Conservation (phyloP, 2,329 filamentous ascomycete genomes). For the Tolypocladium tropicale region DNA sequence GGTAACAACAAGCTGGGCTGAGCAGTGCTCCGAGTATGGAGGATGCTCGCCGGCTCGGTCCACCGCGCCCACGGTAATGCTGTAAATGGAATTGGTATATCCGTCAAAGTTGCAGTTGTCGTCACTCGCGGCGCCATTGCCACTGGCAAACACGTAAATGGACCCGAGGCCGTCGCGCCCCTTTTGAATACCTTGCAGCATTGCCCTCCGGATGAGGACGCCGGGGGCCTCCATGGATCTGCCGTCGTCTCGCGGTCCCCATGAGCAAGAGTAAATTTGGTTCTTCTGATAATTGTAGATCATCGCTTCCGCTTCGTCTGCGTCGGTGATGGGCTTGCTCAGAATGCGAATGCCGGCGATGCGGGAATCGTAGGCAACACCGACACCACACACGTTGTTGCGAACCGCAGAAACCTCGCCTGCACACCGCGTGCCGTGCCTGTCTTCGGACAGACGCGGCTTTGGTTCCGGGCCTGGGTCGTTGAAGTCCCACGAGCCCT, state of each 20-base stretch:
- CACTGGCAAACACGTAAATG: conserved; percentile 90
- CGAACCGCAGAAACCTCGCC: conserved; percentile 88
- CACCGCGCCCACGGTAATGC: conserved; percentile 89
- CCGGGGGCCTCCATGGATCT: conserved; percentile 89
- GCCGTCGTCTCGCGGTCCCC: conserved; percentile 93
- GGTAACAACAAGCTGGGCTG: conserved; percentile 87
- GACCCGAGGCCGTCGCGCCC: conserved; percentile 76
- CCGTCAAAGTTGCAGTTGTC: conserved; percentile 99
- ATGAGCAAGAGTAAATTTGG: conserved; percentile 97
- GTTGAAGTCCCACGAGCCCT: conserved; percentile 94
- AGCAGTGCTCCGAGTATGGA: conserved; percentile 94
- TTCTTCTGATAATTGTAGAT: conserved; percentile 89
- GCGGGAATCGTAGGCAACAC: conserved; percentile 85
- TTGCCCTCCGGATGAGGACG: conserved; percentile 77
- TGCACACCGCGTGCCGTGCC: conserved; percentile 86
- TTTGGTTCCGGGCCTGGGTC: conserved; percentile 69
- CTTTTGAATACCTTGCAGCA: conserved; percentile 85
- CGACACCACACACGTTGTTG: conserved; percentile 91
- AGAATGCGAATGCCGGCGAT: conserved; percentile 89
- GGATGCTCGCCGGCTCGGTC: conserved; percentile 82
- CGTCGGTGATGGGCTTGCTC: conserved; percentile 80
- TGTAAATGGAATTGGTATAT: conserved; percentile 99
- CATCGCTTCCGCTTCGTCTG: conserved; percentile 84
- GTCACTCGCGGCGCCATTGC: conserved; percentile 76
- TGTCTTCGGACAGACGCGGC: conserved; percentile 75